Conservation (phyloP, 176 grass and related monocot genomes). For the Triticum aestivum region IWGSC_CS_RefSeq_v2.1 NC_057801.1:21574972-21575471, state of each 20-base stretch:
- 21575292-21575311: neutral
- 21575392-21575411: neutral
- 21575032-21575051: neutral
- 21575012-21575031: neutral
- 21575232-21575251: neutral
- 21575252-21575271: neutral
- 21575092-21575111: neutral
- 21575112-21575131: neutral
- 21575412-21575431: neutral
- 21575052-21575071: neutral
- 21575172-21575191: neutral
- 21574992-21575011: slow-evolving; percentile 2
- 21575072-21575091: neutral
- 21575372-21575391: neutral
- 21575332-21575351: neutral
- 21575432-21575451: neutral
- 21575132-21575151: neutral
- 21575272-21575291: neutral
- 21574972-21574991: slow-evolving; percentile 1
- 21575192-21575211: neutral
- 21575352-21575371: neutral
- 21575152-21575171: slow-evolving; percentile 4
- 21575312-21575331: neutral
- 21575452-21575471: neutral
- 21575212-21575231: neutral